A percentile compares a stretch with the other conserved stretches of the same genome.
phyloP scores from a whole-genome alignment of 768 basidiomycete species.

The Cyclocybe aegerita region DNA sequence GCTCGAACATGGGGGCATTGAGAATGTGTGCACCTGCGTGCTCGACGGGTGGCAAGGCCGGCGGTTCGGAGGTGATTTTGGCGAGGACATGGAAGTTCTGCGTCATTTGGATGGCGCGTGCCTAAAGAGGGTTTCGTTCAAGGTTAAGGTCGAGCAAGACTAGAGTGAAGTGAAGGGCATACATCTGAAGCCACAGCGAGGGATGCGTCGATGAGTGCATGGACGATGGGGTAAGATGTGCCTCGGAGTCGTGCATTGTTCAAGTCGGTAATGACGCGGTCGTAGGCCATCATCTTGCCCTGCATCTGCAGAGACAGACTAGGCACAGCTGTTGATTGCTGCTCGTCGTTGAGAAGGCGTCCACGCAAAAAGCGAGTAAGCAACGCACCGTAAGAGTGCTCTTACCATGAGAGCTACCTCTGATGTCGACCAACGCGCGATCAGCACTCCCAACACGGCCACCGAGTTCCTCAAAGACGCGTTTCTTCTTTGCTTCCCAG shows the following conservation, averaged over 20 bases:
- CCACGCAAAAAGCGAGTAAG: neutral
- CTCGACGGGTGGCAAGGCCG: conserved; percentile 70
- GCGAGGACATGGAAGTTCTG: conserved; percentile 73
- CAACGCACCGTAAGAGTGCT: conserved; percentile 50
- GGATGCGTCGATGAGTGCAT: conserved; percentile 69
- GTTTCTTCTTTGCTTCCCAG: conserved; percentile 90
- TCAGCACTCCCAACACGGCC: conserved; percentile 62
- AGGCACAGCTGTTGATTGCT: conserved; percentile 41
- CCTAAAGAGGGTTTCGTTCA: conserved; percentile 26
- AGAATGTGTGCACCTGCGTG: conserved; percentile 82
- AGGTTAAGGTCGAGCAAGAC: neutral
- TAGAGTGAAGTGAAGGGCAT: conserved; percentile 20
- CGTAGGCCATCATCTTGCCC: conserved; percentile 95
- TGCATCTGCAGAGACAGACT: conserved; percentile 79
- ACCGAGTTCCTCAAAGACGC: conserved; percentile 88
- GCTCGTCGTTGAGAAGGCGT: neutral
- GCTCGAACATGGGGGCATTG: conserved; percentile 75
- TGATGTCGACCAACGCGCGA: conserved; percentile 55
- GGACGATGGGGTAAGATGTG: conserved; percentile 74
- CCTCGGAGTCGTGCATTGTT: conserved; percentile 73
- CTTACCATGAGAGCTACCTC: conserved; percentile 61
- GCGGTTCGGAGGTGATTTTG: conserved; percentile 77
- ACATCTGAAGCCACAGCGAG: conserved; percentile 59
- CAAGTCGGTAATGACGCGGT: conserved; percentile 75
- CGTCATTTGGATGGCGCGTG: conserved; percentile 56